Evolutionary conservation across 306 rosid genomes (phyloP).

Genomic region (Alnus glutinosa): DNA sequence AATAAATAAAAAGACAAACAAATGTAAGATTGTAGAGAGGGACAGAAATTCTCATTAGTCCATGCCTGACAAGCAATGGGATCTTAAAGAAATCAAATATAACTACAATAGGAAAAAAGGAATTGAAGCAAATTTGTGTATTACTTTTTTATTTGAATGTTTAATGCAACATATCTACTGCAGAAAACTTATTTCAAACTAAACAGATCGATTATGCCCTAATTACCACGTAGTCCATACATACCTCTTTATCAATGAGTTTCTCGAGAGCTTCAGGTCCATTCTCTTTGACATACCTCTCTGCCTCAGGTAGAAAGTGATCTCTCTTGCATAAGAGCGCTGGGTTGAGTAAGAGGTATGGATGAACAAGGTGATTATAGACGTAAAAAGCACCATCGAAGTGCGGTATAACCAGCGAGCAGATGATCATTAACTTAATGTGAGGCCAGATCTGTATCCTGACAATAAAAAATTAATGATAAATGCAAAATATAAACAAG

Average conservation of each 20-base stretch:
- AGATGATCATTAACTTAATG: conserved; percentile 49
- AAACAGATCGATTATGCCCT: too few relatives aligned
- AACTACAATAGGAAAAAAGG: too few relatives aligned
- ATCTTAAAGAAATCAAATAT: too few relatives aligned
- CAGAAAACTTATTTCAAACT: too few relatives aligned
- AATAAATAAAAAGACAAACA: background rate
- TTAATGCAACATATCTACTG: too few relatives aligned
- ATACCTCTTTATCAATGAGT: conserved; percentile 51
- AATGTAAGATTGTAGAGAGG: background rate
- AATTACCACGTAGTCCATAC: conserved; percentile 13
- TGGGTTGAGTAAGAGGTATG: conserved; percentile 24
- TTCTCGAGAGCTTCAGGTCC: conserved; percentile 53
- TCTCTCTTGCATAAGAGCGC: conserved; percentile 29
- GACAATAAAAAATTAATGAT: background rate
- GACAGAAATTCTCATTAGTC: background rate
- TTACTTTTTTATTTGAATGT: too few relatives aligned
- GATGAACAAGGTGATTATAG: conserved; percentile 34
- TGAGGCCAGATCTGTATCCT: conserved; percentile 54
- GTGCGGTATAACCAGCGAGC: conserved; percentile 46
- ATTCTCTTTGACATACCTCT: conserved; percentile 42
- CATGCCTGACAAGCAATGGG: too few relatives aligned
- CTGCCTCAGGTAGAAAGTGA: conserved; percentile 38
- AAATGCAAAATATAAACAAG: conserved; percentile 11
- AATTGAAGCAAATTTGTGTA: too few relatives aligned
- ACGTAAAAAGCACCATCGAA: conserved; percentile 51